Conservation (phyloP, 2,329 filamentous ascomycete species). For the Colletotrichum kahawae region DNA sequence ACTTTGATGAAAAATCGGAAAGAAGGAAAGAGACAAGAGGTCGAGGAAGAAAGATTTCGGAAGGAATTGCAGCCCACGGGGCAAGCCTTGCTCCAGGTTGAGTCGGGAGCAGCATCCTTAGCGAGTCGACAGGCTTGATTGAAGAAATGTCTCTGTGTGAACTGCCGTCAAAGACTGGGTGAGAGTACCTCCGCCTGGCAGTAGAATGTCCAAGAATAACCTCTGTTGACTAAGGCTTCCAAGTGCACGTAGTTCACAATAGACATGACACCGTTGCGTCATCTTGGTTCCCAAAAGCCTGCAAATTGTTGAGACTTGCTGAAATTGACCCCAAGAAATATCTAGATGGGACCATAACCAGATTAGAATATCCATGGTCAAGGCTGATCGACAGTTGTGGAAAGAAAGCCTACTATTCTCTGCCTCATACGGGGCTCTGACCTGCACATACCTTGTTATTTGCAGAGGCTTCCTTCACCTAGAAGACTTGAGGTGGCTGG, state of each 20-base stretch:
- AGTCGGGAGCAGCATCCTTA: background rate
- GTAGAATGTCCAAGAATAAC: fast-evolving
- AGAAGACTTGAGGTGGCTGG: background rate
- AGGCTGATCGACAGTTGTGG: background rate
- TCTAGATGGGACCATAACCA: background rate
- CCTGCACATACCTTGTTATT: background rate
- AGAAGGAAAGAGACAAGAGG: background rate
- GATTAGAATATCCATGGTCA: background rate
- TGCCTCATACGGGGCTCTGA: background rate
- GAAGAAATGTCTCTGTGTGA: background rate
- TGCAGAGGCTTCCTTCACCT: background rate
- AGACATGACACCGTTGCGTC: background rate
- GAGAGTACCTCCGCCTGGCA: fast-evolving
- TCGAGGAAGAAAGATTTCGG: background rate
- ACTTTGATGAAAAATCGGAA: background rate
- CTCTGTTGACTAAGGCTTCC: fast-evolving
- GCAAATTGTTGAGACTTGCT: background rate
- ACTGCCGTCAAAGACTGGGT: background rate
- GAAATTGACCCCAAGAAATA: background rate
- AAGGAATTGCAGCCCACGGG: background rate
- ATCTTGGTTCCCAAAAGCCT: background rate
- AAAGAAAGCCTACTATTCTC: background rate
- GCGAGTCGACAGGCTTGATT: background rate
- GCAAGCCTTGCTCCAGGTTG: background rate
- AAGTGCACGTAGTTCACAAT: background rate